Evolutionary conservation across 1,284 basidiomycete genomes (phyloP), one percentile per base, ranked within the genome.

Genomic region (Leccinum pseudoinsigne): DNA sequence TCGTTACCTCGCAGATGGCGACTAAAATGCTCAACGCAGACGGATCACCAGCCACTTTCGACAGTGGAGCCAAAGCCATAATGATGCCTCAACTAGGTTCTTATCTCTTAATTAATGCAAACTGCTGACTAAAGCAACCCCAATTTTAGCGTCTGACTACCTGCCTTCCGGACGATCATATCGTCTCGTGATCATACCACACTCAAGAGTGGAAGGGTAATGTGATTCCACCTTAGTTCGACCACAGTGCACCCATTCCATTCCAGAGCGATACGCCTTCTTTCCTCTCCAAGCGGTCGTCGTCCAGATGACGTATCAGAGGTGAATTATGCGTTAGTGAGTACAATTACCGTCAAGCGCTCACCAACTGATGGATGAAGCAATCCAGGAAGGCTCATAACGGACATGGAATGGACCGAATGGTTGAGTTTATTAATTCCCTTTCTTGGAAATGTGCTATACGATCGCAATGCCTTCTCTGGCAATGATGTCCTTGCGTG

Each of bases 1-100:
- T 90, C 55, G 78, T 82, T 40, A 90, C 88, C 4, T 86, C 85
- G 42, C 89, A 92, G 71, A 78, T 91, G 63, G 81, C 86, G 9
- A 90, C 86, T 0, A 90, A 88, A 69, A 76, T 90, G 66, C 73
- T 89, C 56, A 82, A 84, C 60, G 74, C 79, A 6, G 86, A 90
- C 69, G 90, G 89, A 55, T 78, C 84, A 21, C 68, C 81, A 31
- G 87, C 85, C 58, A 88, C 76, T 57, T 90, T 87, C 66, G 85
- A 89, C 64, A 83, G 83, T 53, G 87, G 86, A 28, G 80, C 81
- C 31, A 84, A 77, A 67, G 87, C 84, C 16, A 73, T 89, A 57
- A 83, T 91, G 81, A 77, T 84, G 55, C 88, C 89, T 54, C 82
- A 84, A 65, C 81, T 89, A 67, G 84, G 89, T 87, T 58, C 58